Base-by-base conservation (phyloP, 257 asterid genomes). In the Salvia miltiorrhiza region DNA sequence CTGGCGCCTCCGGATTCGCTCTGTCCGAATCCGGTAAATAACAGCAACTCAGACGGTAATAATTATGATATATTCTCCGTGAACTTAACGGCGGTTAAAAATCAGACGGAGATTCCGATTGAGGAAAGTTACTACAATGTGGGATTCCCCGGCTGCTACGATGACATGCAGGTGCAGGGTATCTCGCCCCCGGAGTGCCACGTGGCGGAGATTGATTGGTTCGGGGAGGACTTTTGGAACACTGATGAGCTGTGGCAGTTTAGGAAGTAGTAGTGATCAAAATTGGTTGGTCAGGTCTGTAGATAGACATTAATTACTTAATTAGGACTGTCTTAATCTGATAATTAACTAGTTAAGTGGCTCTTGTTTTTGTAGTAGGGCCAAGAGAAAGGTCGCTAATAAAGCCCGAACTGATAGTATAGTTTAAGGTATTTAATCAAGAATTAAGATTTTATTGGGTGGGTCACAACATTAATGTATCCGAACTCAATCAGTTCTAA, bases 221-320 rank as follows among this genome's bases (percentile, higher is more conserved):
- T 84, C 1, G 80, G 65, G 16, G 82, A 84, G 56, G 88, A 88
- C 58, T 69, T 77, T 59, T 88, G 95, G 90, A 79, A 81, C 75
- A 78, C 69, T 58, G 96, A 83, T 81, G 95, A 90, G 17, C 39
- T 83, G 66, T 86, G 92, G 94, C 82, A 87, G 49, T 73, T 78
- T 62, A 77, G 80, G 77, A 83, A 74, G 73, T n/a, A n/a, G n/a
- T n/a, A n/a, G n/a, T 56, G 73, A 53, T n/a, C 20, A 5, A 81
- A 49, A 23, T 8, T 37, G 9, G 43, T 8, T 37, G 9, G 43
- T 2, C 2, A 6, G 43, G 75, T 17, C 23, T 71, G 67, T 77
- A 57, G 76, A 37, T 37, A 47, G 10, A 57, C 3, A 45, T 64
- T 53, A 8, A 9, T 8, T 8, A 50, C 43, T 37, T 50, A 50